Percentiles rank a stretch among this genome's conserved stretches.
Evolutionary conservation across 257 asterid genomes (phyloP).

Genomic region (Lycium barbarum): DNA sequence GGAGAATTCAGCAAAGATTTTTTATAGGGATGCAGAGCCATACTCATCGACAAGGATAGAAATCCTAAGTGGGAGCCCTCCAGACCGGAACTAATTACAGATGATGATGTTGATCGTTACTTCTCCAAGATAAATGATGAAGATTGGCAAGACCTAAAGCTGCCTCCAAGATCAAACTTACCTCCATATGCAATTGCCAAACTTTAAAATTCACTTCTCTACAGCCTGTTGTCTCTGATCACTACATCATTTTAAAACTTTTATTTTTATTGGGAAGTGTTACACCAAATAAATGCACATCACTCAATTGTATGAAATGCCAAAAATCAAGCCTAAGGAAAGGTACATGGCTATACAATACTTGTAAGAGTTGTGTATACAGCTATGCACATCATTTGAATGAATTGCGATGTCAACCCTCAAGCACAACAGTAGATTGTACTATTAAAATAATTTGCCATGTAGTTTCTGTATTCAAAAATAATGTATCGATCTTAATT

Average conservation of each 20-base stretch:
- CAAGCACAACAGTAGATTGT: background rate
- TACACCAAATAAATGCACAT: too few species aligned
- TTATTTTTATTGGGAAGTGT: too few species aligned
- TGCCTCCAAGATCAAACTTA: too few species aligned
- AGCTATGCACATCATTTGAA: background rate
- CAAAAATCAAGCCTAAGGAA: background rate
- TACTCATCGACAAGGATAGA: constrained; percentile 71
- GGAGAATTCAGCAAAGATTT: too few species aligned
- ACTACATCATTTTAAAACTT: too few species aligned
- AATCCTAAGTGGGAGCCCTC: constrained; percentile 48
- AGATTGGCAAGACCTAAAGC: constrained; percentile 60
- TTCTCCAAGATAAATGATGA: too few species aligned
- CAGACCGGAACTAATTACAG: too few species aligned
- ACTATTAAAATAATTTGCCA: background rate
- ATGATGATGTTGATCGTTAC: too few species aligned
- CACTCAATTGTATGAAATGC: background rate
- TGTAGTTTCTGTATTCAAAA: background rate
- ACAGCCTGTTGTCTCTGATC: too few species aligned
- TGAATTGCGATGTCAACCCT: background rate
- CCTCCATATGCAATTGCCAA: too few species aligned
- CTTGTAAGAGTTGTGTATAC: background rate
- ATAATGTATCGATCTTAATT: background rate
- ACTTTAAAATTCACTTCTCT: too few species aligned
- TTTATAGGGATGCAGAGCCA: too few species aligned
- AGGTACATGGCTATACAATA: background rate